A percentile compares a stretch with the other conserved stretches of the same genome.
Evolutionary conservation across 2,329 filamentous ascomycete genomes (phyloP).

Genomic region (Passalora sequoiae): DNA sequence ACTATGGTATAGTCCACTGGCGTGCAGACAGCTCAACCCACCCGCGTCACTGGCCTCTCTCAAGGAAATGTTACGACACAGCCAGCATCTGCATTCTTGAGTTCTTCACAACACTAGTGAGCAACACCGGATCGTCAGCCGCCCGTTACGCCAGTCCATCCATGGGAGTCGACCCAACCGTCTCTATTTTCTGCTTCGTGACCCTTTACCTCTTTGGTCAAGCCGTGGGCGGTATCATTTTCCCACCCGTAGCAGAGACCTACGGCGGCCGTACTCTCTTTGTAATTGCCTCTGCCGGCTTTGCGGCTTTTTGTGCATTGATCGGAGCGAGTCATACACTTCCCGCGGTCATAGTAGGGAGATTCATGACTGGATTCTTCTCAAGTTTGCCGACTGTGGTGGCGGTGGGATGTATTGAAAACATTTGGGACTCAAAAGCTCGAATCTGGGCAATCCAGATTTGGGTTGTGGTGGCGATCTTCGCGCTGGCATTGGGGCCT

Average conservation of each 20-base stretch:
- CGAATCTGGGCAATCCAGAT: constrained; percentile 46
- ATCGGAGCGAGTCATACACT: constrained; percentile 36
- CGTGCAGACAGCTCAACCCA: constrained; percentile 2
- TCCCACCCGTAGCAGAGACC: constrained; percentile 37
- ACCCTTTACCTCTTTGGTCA: constrained; percentile 29
- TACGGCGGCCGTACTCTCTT: constrained; percentile 36
- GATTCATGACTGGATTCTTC: constrained; percentile 42
- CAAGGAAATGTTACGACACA: constrained; percentile 8
- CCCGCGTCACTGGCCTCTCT: constrained; percentile 11
- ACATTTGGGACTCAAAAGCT: constrained; percentile 23
- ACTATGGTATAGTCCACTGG: constrained; percentile 4
- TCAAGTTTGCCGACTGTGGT: constrained; percentile 44
- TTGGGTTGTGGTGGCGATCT: constrained; percentile 42
- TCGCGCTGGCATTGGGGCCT: constrained; percentile 43
- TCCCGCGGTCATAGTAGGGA: constrained; percentile 36
- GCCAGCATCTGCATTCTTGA: constrained; percentile 14
- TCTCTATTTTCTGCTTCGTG: constrained; percentile 11
- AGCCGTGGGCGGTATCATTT: constrained; percentile 36
- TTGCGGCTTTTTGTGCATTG: constrained; percentile 34
- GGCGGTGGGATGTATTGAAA: neutral
- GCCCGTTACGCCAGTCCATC: constrained; percentile 1
- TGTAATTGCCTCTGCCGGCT: constrained; percentile 30
- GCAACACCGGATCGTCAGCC: constrained; percentile 13
- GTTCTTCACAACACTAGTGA: constrained; percentile 12
- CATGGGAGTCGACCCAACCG: constrained; percentile 4